phyloP scores from a whole-genome alignment of 352 stramenopile species.

The Thraustotheca clavata region DNA sequence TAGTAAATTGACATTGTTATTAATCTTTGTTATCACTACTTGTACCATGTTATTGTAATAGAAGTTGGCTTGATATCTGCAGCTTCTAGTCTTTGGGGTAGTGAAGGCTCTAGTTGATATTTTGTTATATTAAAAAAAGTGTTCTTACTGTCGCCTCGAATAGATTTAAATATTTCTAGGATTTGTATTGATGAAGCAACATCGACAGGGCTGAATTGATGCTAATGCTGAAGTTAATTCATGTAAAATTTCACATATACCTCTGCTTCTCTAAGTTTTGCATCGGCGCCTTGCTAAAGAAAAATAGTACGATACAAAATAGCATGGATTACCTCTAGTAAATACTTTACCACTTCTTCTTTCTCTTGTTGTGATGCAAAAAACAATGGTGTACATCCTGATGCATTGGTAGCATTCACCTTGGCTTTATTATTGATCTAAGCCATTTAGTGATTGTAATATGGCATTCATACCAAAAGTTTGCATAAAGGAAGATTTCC shows the following conservation, averaged over 20 bases:
- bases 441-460: background rate
- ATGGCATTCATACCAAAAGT: slow-evolving; percentile 29
- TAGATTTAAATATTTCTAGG: slow-evolving; percentile 33
- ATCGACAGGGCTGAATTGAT: slow-evolving; percentile 49
- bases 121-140: background rate
- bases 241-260: slow-evolving; percentile 15
- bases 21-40: background rate
- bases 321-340: slow-evolving; percentile 36
- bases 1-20: slow-evolving; percentile 17
- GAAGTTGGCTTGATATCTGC: slow-evolving; percentile 17
- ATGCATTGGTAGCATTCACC: slow-evolving; percentile 42
- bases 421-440: slow-evolving; percentile 37
- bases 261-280: slow-evolving; percentile 38
- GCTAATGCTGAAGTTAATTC: slow-evolving; percentile 24
- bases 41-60: slow-evolving; percentile 34
- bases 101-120: slow-evolving; percentile 28
- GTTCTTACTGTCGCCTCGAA: slow-evolving; percentile 33
- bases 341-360: slow-evolving; percentile 31
- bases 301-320: background rate
- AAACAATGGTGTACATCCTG: slow-evolving; percentile 59
- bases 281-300: slow-evolving; percentile 42
- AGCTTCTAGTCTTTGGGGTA: slow-evolving; percentile 25
- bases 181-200: slow-evolving; percentile 42
- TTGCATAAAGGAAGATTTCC: slow-evolving; percentile 35
- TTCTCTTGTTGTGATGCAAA: slow-evolving; percentile 57